These are phyloP conservation scores for Gonapodya prolifera DNA, from an alignment of 192 early-diverging fungal genomes.

Conservation along the genomic window DNA sequence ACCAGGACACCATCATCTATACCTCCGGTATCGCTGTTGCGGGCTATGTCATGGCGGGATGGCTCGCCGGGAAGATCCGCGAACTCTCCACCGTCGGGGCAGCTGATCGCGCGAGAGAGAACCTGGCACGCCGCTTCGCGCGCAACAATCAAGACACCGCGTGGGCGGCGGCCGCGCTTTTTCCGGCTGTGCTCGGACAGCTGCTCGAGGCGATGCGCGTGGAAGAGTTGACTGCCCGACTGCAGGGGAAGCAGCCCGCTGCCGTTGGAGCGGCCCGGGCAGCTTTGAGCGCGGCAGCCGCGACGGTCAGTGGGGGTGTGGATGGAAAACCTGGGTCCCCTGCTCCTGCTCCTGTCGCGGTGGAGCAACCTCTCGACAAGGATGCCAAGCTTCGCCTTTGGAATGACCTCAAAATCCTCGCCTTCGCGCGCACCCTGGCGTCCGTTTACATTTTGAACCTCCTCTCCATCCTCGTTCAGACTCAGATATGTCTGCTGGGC, in stretches of 20 bases:
- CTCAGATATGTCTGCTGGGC: conserved; percentile 85
- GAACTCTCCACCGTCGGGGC: neutral
- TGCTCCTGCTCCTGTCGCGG: neutral
- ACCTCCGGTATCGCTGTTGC: neutral
- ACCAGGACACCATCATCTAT: too few species aligned
- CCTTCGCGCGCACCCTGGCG: conserved; percentile 76
- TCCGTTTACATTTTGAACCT: conserved; percentile 78
- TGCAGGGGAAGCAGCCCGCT: neutral
- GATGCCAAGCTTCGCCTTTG: neutral
- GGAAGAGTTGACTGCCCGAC: neutral
- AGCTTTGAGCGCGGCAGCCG: neutral
- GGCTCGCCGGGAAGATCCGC: neutral
- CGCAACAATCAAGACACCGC: neutral
- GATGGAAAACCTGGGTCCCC: neutral
- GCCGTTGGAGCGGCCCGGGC: neutral
- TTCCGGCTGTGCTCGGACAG: neutral
- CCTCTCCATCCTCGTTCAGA: conserved; percentile 67
- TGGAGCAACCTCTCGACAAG: neutral
- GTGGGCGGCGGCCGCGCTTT: neutral
- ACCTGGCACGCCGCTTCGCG: neutral
- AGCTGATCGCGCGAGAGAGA: neutral
- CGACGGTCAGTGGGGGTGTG: neutral
- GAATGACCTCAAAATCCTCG: conserved; percentile 17
- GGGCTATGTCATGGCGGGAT: neutral
- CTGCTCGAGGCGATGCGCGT: neutral